phyloP scores from a whole-genome alignment of 768 basidiomycete genomes.

The Holtermanniella nyarrowii region DNA sequence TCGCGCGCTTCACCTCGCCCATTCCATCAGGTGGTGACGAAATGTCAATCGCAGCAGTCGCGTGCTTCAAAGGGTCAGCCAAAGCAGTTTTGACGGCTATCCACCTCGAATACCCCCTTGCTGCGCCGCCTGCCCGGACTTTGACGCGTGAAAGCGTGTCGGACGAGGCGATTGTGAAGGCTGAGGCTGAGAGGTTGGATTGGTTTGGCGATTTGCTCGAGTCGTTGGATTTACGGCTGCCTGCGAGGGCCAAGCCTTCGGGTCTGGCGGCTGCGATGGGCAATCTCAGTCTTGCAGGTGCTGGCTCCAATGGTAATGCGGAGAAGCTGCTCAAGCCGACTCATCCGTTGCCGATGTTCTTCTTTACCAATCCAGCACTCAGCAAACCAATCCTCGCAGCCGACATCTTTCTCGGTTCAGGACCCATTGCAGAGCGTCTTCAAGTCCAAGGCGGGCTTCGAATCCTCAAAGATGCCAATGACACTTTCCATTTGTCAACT shows the following conservation, averaged over 20 bases:
- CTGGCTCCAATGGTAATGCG: too few relatives aligned
- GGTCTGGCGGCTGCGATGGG: not conserved
- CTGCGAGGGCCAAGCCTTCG: constrained; percentile 35
- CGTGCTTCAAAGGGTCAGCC: constrained; percentile 46
- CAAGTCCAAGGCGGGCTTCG: constrained; percentile 1
- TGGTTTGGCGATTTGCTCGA: constrained; percentile 42
- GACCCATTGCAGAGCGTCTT: constrained; percentile 21
- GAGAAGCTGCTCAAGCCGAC: constrained; percentile 36
- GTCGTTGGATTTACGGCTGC: constrained; percentile 45
- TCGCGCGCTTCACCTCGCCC: not conserved
- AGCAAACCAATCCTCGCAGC: constrained; percentile 21
- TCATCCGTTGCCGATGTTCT: constrained; percentile 54
- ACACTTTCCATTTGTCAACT: constrained; percentile 43
- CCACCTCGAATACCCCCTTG: constrained; percentile 51
- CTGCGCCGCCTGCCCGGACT: constrained; percentile 25
- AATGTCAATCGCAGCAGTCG: constrained; percentile 41
- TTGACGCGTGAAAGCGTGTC: not conserved
- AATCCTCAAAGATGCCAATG: constrained; percentile 55
- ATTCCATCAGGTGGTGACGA: constrained; percentile 16
- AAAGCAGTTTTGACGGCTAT: constrained; percentile 51
- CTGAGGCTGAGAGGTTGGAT: constrained; percentile 34
- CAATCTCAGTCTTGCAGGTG: not conserved
- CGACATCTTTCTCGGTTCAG: constrained; percentile 42
- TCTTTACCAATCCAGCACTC: constrained; percentile 47
- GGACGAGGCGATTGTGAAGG: constrained; percentile 8